These are phyloP conservation scores for Populus nigra DNA, from an alignment of 345 rosid species.

Conservation along the genomic window DNA sequence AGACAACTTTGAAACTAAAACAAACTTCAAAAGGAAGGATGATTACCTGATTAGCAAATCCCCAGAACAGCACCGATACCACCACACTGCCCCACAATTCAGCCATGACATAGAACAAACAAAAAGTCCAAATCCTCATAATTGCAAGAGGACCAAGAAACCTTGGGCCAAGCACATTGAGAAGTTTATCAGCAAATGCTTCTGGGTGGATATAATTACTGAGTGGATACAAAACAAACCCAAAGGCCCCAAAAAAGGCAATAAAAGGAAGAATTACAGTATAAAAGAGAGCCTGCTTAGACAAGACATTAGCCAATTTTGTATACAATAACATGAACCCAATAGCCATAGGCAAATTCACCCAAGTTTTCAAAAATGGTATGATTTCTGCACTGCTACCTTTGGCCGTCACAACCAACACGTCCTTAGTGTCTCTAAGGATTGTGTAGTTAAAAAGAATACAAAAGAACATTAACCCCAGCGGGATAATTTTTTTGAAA, in stretches of 20 bases:
- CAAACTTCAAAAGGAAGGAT: conserved; percentile 3
- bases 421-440: conserved; percentile 97
- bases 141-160: conserved; percentile 97
- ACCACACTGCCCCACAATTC: conserved; percentile 99
- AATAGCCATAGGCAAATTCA: conserved; percentile 95
- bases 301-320: conserved; percentile 66
- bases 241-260: conserved; percentile 91
- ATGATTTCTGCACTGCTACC: conserved; percentile 97
- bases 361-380: conserved; percentile 97
- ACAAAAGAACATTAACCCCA: conserved; percentile 95
- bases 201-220: conserved; percentile 80
- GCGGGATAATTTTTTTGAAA: conserved; percentile 79
- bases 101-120: conserved; percentile 99
- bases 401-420: conserved; percentile 89
- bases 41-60: conserved; percentile 93
- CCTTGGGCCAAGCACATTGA: conserved; percentile 71
- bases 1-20: neutral
- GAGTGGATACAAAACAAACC: conserved; percentile 87
- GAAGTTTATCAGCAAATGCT: conserved; percentile 80
- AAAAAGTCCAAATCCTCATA: conserved; percentile 93
- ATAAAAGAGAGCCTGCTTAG: conserved; percentile 85
- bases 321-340: conserved; percentile 93
- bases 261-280: conserved; percentile 84
- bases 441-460: conserved; percentile 92
- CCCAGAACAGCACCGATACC: conserved; percentile 95